These are phyloP conservation scores for Oenanthe javanica DNA, from an alignment of 140 eudicot genomes.

Conservation along the genomic window DNA sequence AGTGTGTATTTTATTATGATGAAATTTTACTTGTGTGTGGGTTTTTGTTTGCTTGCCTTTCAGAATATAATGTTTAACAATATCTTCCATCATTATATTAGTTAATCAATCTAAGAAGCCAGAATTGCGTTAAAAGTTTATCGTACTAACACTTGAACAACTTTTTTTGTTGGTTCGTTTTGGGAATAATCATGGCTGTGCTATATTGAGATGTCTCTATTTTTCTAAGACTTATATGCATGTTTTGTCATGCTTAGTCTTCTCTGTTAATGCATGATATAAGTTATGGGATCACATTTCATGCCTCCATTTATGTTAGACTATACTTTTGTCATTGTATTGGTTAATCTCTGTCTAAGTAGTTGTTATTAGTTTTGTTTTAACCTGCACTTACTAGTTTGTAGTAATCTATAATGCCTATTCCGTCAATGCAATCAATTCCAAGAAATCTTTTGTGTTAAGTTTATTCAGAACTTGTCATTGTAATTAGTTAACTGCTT, in stretches of 20 bases:
- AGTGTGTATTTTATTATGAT: neutral
- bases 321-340: too few species aligned
- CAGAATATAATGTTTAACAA: neutral
- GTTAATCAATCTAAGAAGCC: neutral
- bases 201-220: neutral
- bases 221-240: neutral
- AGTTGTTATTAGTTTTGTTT: too few species aligned
- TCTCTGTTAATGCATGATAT: neutral
- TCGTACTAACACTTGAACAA: too few species aligned
- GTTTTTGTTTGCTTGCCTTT: neutral
- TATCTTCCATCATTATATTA: neutral
- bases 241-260: neutral
- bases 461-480: neutral
- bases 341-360: too few species aligned
- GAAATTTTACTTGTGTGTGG: neutral
- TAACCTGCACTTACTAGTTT: neutral
- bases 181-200: neutral
- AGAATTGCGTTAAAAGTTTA: too few species aligned
- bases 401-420: too few species aligned
- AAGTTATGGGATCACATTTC: neutral
- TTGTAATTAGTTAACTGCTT: too few species aligned
- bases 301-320: neutral
- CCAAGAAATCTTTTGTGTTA: neutral
- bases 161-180: neutral
- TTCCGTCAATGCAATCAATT: neutral